These are phyloP conservation scores for Cinnamomum micranthum DNA, from an alignment of 164 flowering plant genomes.

Conservation along the genomic window DNA sequence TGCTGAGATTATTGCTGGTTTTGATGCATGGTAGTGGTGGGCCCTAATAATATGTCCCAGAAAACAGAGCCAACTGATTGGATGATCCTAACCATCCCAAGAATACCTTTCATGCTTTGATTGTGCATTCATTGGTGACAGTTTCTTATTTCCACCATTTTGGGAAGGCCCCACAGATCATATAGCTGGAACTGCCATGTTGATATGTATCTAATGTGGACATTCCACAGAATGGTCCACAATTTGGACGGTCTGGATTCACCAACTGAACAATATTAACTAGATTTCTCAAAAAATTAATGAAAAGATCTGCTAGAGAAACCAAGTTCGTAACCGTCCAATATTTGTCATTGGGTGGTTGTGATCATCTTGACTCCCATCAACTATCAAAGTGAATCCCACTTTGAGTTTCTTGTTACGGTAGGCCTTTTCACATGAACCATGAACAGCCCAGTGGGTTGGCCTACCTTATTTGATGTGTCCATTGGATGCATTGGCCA, in stretches of 20 bases:
- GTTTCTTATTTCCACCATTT: too few relatives aligned
- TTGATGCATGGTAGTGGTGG: not conserved
- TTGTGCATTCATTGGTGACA: not conserved
- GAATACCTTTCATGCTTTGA: not conserved
- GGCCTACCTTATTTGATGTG: not conserved
- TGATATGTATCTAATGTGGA: not conserved
- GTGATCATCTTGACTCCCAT: not conserved
- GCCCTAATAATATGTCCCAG: too few relatives aligned
- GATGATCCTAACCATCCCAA: too few relatives aligned
- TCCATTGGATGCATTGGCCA: not conserved
- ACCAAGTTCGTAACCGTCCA: not conserved
- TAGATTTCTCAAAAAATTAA: too few relatives aligned
- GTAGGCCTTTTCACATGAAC: too few relatives aligned
- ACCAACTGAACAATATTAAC: too few relatives aligned
- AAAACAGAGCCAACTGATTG: too few relatives aligned
- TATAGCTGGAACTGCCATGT: too few relatives aligned
- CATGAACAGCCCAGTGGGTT: not conserved
- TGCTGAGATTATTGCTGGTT: not conserved
- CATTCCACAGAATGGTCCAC: not conserved
- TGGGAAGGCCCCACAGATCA: too few relatives aligned
- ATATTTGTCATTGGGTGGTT: not conserved
- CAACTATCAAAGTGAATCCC: too few relatives aligned
- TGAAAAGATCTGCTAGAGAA: not conserved
- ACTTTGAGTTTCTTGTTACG: too few relatives aligned
- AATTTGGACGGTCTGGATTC: too few relatives aligned